Evolutionary conservation across 768 basidiomycete species (phyloP).

Genomic region (Lactifluus volemus): DNA sequence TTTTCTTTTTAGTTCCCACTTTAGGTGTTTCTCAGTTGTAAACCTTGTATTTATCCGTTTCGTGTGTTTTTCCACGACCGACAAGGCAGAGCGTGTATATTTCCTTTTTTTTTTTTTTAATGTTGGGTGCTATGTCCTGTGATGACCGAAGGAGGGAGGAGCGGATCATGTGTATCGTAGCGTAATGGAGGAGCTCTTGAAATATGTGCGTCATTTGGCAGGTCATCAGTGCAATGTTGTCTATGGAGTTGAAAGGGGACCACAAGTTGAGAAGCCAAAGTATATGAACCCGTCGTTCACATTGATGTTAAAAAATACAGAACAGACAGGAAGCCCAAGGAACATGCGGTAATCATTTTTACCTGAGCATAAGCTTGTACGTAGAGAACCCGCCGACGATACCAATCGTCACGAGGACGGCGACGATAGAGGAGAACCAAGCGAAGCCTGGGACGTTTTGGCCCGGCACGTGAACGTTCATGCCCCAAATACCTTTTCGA

Average conservation of each 20-base stretch:
- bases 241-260: neutral
- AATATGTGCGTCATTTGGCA: neutral
- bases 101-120: neutral
- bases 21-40: neutral
- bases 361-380: slow-evolving; percentile 58
- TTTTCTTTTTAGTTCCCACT: neutral
- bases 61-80: neutral
- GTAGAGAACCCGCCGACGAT: slow-evolving; percentile 71
- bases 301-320: neutral
- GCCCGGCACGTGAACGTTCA: slow-evolving; percentile 98
- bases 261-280: neutral
- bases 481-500: slow-evolving; percentile 77
- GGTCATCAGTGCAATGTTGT: neutral
- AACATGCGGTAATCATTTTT: neutral
- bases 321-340: neutral
- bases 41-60: neutral
- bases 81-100: neutral
- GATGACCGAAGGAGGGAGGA: neutral
- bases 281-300: neutral
- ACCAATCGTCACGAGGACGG: slow-evolving; percentile 71
- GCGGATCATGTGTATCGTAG: neutral
- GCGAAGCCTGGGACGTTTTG: slow-evolving; percentile 54
- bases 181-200: neutral
- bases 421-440: slow-evolving; percentile 90
- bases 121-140: neutral